Evolutionary conservation across 2,329 filamentous ascomycete genomes (phyloP).

Genomic region (Pseudonectria buxi): DNA sequence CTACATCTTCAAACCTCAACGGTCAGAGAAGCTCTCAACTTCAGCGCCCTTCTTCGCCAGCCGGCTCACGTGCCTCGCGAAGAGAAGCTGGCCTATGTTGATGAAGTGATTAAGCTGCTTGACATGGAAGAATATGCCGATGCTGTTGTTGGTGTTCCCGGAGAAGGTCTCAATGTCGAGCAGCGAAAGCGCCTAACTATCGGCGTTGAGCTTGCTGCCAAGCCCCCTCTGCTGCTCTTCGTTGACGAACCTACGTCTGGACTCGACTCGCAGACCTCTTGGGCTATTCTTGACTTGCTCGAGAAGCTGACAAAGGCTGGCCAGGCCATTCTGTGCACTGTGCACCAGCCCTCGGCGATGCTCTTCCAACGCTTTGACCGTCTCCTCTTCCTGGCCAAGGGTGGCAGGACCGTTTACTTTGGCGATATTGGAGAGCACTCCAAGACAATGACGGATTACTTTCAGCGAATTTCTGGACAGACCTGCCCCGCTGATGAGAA

Average conservation of each 20-base stretch:
- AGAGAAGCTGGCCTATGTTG: slow-evolving; percentile 82
- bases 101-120: slow-evolving; percentile 83
- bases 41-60: slow-evolving; percentile 80
- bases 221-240: slow-evolving; percentile 82
- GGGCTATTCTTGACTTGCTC: slow-evolving; percentile 82
- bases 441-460: slow-evolving; percentile 62
- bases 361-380: slow-evolving; percentile 87
- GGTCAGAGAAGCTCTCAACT: slow-evolving; percentile 80
- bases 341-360: slow-evolving; percentile 94
- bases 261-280: slow-evolving; percentile 87
- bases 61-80: slow-evolving; percentile 62
- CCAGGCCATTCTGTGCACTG: slow-evolving; percentile 92
- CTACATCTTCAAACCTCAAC: slow-evolving; percentile 78
- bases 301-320: slow-evolving; percentile 85
- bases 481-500: slow-evolving; percentile 63
- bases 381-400: slow-evolving; percentile 68
- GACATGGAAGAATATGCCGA: slow-evolving; percentile 89
- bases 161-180: slow-evolving; percentile 72
- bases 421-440: slow-evolving; percentile 71
- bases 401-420: slow-evolving; percentile 75
- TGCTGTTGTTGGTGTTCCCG: slow-evolving; percentile 82
- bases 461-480: slow-evolving; percentile 63
- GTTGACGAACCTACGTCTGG: slow-evolving; percentile 93
- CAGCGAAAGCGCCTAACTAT: slow-evolving; percentile 78
- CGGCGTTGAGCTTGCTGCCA: slow-evolving; percentile 91